Conservation (phyloP, 805 yeast species). For the Nakazawaea holstii region DNA sequence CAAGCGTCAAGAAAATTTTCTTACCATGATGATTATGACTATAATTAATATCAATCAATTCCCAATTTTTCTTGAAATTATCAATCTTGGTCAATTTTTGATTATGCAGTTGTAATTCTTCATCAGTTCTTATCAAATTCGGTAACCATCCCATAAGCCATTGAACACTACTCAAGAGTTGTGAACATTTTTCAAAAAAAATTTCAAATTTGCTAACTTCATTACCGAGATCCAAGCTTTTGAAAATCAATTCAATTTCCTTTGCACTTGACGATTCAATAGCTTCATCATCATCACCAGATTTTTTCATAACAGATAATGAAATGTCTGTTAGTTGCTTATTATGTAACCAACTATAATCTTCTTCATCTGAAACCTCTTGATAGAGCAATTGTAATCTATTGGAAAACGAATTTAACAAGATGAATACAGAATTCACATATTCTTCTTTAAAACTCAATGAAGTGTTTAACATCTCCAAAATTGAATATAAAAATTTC, state of each 20-base stretch:
- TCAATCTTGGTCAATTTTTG: constrained; percentile 15
- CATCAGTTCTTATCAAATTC: constrained; percentile 34
- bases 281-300: too few species aligned
- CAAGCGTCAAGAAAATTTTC: constrained; percentile 20
- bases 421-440: constrained; percentile 37
- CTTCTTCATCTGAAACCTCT: constrained; percentile 14
- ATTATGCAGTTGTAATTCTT: constrained; percentile 9
- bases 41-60: constrained; percentile 16
- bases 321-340: constrained; percentile 26
- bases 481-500: constrained; percentile 31
- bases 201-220: constrained; percentile 26
- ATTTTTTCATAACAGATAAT: constrained; percentile 20
- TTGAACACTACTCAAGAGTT: constrained; percentile 46
- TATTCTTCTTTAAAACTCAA: constrained; percentile 52
- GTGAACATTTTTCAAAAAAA: constrained; percentile 32
- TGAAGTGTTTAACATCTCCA: constrained; percentile 52
- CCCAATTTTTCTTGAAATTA: constrained; percentile 25
- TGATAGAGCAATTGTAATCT: constrained; percentile 27
- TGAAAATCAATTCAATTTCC: constrained; percentile 24
- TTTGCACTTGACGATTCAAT: constrained; percentile 16
- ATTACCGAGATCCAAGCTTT: constrained; percentile 16
- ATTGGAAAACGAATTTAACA: constrained; percentile 32
- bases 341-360: constrained; percentile 30
- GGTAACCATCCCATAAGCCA: constrained; percentile 65
- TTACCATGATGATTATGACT: constrained; percentile 4